Base-by-base conservation (phyloP, 176 grass and related monocot species). In the Triticum dicoccoides region DNA sequence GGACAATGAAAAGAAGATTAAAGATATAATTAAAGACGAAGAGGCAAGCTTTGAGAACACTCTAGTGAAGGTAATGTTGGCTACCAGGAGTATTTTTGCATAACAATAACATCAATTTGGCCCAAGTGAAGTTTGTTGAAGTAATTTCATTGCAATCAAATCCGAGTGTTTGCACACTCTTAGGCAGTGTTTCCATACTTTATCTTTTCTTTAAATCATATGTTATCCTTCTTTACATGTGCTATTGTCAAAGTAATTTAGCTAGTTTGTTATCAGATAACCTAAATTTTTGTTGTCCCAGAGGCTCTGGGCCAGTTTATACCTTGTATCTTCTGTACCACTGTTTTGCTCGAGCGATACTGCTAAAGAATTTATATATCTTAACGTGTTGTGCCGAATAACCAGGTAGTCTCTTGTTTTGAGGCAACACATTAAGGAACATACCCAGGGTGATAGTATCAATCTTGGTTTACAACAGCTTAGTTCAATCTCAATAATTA, bases 31-130 rank as follows among this genome's bases (percentile, higher is more conserved):
- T 86, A 88, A 82, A 89, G 90, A 92, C 39, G 97, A 98, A 83
- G 97, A 98, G 89, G 90, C 88, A 88, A 98, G 97, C 76, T 98
- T 98, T 59, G 97, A 95, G 88, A 98, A 91, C 44, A 98, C 97
- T 64, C 89, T 98, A 45, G 84, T 88, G 80, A 98, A 98, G 97
- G 97, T 98, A 86, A 84, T 85, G 23, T 62, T 90, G 30, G 20
- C 61, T 82, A 64, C 32, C 73, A 66, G 58, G 18, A 21, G 54
- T 21, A 58, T 85, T 69, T 85, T 69, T 56, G 32, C 10, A 20
- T 29, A 69, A 78, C 64, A 54, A 20, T 78, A 34, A 18, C 71
- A 72, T 39, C n/a, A 29, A 2, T 76, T 76, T 51, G 20, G 44
- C 27, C 35, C 21, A 80, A 76, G 42, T 54, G 15, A 11, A 20